Conservation (phyloP, 129 eudicot genomes). For the Sambucus nigra region DNA sequence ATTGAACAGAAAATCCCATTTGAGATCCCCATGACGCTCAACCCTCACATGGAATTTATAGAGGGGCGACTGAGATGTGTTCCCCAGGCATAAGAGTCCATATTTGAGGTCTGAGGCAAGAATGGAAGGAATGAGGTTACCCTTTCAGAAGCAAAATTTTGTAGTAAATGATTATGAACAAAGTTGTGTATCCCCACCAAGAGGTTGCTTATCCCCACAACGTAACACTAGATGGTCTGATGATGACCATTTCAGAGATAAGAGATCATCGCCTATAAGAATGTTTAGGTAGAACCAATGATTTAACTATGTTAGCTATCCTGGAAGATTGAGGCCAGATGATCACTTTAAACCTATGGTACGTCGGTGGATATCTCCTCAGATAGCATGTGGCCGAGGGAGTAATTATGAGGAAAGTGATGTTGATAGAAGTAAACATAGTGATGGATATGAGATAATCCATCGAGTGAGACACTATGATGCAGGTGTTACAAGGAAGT, state of each 20-base stretch:
- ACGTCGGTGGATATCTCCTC: constrained; percentile 46
- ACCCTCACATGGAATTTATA: constrained; percentile 51
- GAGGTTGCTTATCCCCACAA: constrained; percentile 29
- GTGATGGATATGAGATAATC: constrained; percentile 24
- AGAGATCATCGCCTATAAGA: constrained; percentile 48
- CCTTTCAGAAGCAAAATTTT: constrained; percentile 31
- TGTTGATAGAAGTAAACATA: constrained; percentile 28
- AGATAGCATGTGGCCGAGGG: constrained; percentile 21
- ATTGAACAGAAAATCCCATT: constrained; percentile 43
- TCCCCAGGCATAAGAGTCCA: constrained; percentile 37
- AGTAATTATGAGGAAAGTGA: constrained; percentile 24
- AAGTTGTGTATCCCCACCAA: constrained; percentile 26
- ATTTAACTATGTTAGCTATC: constrained; percentile 30
- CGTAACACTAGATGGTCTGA: constrained; percentile 35
- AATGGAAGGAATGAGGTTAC: constrained; percentile 34
- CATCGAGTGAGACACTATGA: constrained; percentile 27
- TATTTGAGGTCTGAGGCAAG: constrained; percentile 45
- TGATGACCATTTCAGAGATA: constrained; percentile 41
- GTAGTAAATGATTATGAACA: constrained; percentile 26
- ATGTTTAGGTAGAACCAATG: constrained; percentile 25
- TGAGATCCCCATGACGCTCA: constrained; percentile 68
- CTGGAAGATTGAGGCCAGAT: constrained; percentile 42
- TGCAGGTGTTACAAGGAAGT: constrained; percentile 23
- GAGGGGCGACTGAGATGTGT: constrained; percentile 33
- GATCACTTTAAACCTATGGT: constrained; percentile 28